phyloP scores from a whole-genome alignment of 2,329 filamentous ascomycete genomes.

The Arachnomyces sp. region DNA sequence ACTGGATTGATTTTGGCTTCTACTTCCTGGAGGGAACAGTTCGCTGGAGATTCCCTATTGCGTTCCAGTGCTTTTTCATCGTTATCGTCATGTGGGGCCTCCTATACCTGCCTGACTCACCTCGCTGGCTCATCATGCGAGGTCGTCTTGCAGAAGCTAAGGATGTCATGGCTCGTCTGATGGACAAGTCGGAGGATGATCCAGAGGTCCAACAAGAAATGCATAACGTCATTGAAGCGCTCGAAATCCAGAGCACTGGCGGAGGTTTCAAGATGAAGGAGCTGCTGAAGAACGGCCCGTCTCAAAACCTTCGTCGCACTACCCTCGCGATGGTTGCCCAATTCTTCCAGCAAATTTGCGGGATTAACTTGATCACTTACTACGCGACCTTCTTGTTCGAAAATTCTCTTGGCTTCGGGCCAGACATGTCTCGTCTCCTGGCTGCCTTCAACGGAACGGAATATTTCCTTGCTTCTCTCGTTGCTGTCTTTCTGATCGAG shows the following conservation, averaged over 20 bases:
- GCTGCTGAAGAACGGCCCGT: constrained; percentile 28
- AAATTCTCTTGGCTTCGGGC: constrained; percentile 14
- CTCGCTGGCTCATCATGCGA: constrained; percentile 30
- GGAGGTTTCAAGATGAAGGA: constrained; percentile 28
- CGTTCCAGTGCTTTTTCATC: constrained; percentile 32
- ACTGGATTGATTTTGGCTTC: constrained; percentile 8
- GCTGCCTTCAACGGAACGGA: constrained; percentile 23
- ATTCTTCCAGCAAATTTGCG: constrained; percentile 32
- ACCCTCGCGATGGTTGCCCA: constrained; percentile 26
- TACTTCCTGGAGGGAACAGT: constrained; percentile 3
- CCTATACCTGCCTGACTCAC: constrained; percentile 31
- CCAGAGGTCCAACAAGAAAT: constrained; percentile 27
- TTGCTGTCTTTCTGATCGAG: constrained; percentile 6
- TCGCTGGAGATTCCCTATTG: constrained; percentile 4
- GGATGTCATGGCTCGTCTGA: constrained; percentile 22
- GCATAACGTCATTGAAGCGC: constrained; percentile 27
- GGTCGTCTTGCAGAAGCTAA: constrained; percentile 3
- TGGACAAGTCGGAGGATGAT: constrained; percentile 25
- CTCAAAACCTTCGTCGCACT: constrained; percentile 28
- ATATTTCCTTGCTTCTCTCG: constrained; percentile 6
- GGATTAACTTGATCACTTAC: constrained; percentile 34
- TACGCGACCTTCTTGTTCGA: constrained; percentile 35
- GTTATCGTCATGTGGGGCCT: constrained; percentile 29
- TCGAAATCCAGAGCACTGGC: constrained; percentile 21
- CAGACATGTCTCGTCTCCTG: constrained; percentile 26